Conservation (phyloP, 345 rosid genomes). For the Citrus australasica region DNA sequence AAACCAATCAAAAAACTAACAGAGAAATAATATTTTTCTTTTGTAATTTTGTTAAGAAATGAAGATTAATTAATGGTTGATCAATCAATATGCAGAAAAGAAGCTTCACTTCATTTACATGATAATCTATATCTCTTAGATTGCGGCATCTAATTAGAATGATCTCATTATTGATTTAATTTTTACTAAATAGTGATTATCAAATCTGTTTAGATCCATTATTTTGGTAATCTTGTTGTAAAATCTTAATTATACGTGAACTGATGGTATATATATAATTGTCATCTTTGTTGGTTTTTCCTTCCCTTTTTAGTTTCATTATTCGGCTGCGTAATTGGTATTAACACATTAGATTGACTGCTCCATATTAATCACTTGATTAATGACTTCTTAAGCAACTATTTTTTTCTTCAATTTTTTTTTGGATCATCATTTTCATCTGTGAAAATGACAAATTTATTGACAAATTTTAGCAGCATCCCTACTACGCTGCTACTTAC, state of each 20-base stretch:
- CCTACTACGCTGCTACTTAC: too few relatives aligned
- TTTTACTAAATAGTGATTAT: not conserved
- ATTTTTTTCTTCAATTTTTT: too few relatives aligned
- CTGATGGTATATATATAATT: not conserved
- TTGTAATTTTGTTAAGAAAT: not conserved
- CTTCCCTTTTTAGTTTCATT: not conserved
- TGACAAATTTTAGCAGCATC: too few relatives aligned
- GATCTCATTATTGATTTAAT: not conserved
- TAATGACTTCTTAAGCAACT: not conserved
- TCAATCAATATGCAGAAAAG: not conserved
- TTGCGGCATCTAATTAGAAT: not conserved
- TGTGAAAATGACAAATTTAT: too few relatives aligned
- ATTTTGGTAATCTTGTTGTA: not conserved
- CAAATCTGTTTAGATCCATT: not conserved
- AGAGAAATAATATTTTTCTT: not conserved
- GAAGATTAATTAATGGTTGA: not conserved
- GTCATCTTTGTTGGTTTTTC: not conserved
- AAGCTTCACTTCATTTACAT: not conserved
- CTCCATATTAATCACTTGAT: not conserved
- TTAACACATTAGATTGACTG: not conserved
- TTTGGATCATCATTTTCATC: not conserved
- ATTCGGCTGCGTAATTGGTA: not conserved
- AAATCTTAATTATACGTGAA: not conserved
- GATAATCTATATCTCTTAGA: not conserved
- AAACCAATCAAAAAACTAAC: too few relatives aligned